Conservation (phyloP, 2,329 filamentous ascomycete genomes). For the Rhynchosporium agropyri region DNA sequence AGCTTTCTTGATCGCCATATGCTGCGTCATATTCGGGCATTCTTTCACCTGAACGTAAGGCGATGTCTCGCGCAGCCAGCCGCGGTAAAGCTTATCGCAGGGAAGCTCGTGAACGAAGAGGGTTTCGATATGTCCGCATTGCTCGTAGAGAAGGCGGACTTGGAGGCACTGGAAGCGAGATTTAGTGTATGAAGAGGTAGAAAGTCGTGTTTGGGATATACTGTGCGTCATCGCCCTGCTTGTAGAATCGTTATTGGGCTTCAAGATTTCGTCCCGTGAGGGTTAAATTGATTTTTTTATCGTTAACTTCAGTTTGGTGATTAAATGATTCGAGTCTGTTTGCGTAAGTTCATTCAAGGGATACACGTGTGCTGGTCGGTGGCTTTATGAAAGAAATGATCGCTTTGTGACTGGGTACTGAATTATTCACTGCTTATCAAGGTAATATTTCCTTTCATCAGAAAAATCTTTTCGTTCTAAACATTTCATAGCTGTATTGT, state of each 20-base stretch:
- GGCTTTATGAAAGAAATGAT: neutral
- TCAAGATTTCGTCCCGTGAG: too few relatives aligned
- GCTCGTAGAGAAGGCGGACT: conserved; percentile 14
- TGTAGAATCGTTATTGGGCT: neutral
- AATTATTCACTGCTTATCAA: neutral
- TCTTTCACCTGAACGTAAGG: conserved; percentile 6
- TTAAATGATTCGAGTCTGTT: neutral
- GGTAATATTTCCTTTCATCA: neutral
- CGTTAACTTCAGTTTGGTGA: too few relatives aligned
- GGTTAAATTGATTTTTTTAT: too few relatives aligned
- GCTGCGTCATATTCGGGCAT: conserved; percentile 1
- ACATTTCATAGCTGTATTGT: neutral
- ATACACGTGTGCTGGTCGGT: neutral
- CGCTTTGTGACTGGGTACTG: neutral
- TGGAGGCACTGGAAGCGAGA: conserved; percentile 16
- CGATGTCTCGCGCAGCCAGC: conserved; percentile 13
- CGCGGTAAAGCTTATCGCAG: conserved; percentile 12
- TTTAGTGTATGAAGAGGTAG: too few relatives aligned
- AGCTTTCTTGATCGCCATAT: conserved; percentile 6
- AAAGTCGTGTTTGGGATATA: neutral
- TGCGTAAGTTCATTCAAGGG: neutral
- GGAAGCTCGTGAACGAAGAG: conserved; percentile 16
- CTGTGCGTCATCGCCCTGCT: neutral
- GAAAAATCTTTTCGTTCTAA: conserved; percentile 1
- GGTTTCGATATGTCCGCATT: conserved; percentile 18